Conservation (phyloP, 208 protist species). For the Wallacemonas rigidus region DNA sequence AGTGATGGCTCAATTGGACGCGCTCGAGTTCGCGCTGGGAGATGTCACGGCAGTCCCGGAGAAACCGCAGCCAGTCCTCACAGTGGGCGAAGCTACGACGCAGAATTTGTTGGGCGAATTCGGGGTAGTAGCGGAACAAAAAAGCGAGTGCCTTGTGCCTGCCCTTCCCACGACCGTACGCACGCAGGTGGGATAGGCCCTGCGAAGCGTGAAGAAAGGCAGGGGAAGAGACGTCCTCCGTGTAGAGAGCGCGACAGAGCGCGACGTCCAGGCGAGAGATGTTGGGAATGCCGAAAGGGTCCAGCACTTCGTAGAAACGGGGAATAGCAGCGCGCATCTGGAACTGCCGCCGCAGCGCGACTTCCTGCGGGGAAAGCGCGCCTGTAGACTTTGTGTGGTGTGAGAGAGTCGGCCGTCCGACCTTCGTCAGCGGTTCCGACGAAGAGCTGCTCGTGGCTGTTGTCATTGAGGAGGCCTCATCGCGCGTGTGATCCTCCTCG, state of each 20-base stretch:
- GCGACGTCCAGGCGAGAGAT: conserved; percentile 19
- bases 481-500: too few species aligned
- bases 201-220: conserved; percentile 36
- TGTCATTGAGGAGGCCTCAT: too few species aligned
- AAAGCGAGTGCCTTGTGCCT: conserved; percentile 44
- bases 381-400: background rate
- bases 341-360: conserved; percentile 21
- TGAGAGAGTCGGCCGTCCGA: too few species aligned
- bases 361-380: conserved; percentile 22
- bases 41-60: conserved; percentile 34
- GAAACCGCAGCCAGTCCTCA: conserved; percentile 45
- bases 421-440: too few species aligned
- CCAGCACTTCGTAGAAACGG: conserved; percentile 38
- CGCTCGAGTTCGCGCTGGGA: conserved; percentile 37
- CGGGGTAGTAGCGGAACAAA: conserved; percentile 43
- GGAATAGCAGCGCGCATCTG: conserved; percentile 36
- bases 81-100: conserved; percentile 42
- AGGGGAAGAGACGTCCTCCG: conserved; percentile 35
- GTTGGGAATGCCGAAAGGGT: conserved; percentile 72
- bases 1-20: conserved; percentile 28
- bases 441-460: too few species aligned
- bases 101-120: conserved; percentile 50
- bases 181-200: conserved; percentile 31
- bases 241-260: conserved; percentile 41
- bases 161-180: conserved; percentile 55